These are phyloP conservation scores for Phlyctochytrium planicorne DNA, from an alignment of 192 early-diverging fungal genomes.

Conservation along the genomic window DNA sequence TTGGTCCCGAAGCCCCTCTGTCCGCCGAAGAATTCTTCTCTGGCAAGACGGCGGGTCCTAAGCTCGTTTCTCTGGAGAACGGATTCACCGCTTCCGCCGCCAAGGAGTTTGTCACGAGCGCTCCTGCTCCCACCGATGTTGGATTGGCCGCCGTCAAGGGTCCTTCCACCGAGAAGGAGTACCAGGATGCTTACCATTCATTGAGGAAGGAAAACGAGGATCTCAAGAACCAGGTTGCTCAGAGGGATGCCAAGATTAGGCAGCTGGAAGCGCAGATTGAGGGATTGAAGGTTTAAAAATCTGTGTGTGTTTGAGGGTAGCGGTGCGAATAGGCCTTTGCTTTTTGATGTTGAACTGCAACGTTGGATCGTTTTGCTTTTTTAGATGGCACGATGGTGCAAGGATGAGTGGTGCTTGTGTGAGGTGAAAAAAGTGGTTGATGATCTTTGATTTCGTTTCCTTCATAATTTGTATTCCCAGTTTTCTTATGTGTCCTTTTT, in stretches of 20 bases:
- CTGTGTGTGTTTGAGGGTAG: too few species aligned
- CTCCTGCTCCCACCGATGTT: conserved; percentile 31
- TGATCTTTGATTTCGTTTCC: too few species aligned
- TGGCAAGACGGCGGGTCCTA: conserved; percentile 81
- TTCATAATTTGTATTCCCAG: too few species aligned
- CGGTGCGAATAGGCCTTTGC: too few species aligned
- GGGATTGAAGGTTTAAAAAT: conserved; percentile 19
- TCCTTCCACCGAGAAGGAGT: conserved; percentile 64
- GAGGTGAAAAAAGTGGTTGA: too few species aligned
- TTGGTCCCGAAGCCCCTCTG: conserved; percentile 77
- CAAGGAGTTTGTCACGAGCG: conserved; percentile 79
- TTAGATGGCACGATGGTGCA: too few species aligned
- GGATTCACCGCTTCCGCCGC: conserved; percentile 66
- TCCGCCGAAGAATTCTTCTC: conserved; percentile 91
- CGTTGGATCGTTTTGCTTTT: too few species aligned
- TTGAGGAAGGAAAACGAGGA: conserved; percentile 82
- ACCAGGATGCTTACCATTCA: conserved; percentile 73
- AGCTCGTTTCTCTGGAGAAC: conserved; percentile 66
- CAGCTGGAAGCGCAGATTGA: conserved; percentile 77
- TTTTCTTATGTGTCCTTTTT: too few species aligned
- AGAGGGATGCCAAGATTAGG: conserved; percentile 74
- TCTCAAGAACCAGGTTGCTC: conserved; percentile 68
- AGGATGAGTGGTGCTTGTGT: too few species aligned
- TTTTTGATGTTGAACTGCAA: too few species aligned
- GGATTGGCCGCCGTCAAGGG: conserved; percentile 15